Evolutionary conservation across 148 eudicot species (phyloP).

Genomic region (Hydrangea macrophylla): DNA sequence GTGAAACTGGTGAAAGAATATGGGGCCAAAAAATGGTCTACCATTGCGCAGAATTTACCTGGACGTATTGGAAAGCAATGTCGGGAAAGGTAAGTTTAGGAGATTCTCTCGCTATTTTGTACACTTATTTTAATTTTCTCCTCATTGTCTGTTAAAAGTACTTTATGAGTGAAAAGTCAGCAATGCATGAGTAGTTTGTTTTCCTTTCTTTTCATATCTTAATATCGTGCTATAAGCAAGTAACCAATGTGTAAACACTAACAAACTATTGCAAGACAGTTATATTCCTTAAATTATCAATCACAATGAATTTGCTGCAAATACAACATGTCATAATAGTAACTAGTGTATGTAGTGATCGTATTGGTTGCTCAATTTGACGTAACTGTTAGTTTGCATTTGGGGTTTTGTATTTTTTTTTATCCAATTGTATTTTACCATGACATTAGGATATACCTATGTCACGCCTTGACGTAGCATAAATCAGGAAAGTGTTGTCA

Average conservation of each 20-base stretch:
- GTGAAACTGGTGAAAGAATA: conserved; percentile 67
- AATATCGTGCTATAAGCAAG: background rate
- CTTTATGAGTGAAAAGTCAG: background rate
- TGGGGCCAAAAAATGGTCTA: conserved; percentile 97
- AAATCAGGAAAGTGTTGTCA: too few relatives aligned
- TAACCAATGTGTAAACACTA: background rate
- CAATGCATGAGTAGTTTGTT: conserved; percentile 24
- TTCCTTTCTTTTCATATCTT: too few relatives aligned
- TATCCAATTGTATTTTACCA: background rate
- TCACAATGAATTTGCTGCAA: background rate
- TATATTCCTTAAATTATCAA: background rate
- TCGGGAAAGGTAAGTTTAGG: conserved; percentile 71
- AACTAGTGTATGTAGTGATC: background rate
- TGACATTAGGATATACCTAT: background rate
- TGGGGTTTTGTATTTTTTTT: background rate
- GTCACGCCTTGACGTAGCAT: too few relatives aligned
- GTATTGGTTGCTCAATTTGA: background rate
- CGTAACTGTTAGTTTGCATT: too few relatives aligned
- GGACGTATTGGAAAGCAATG: conserved; percentile 98
- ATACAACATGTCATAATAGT: background rate
- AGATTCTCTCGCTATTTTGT: background rate
- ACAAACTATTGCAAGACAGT: background rate
- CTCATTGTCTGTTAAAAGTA: background rate
- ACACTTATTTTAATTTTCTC: background rate
- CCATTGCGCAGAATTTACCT: conserved; percentile 84